Base-by-base conservation (phyloP, 495 filamentous ascomycete species). In the Lasiosphaeria miniovina region DNA sequence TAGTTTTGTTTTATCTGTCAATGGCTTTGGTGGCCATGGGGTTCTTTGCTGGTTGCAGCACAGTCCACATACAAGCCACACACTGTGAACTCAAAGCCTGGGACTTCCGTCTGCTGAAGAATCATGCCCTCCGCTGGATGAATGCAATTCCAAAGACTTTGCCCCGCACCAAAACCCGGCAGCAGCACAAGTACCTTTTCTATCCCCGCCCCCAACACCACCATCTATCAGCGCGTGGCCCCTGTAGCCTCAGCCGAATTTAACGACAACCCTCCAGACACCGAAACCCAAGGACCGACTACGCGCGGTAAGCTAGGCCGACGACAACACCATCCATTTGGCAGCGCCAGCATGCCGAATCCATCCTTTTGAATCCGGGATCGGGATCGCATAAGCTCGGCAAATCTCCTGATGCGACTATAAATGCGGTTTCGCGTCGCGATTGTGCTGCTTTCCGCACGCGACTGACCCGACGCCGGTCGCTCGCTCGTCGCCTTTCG, bases 381-480 rank as follows among this genome's bases (percentile, higher is more conserved):
- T 56, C 58, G 57, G 61, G 69, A 77, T 77, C 78, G 75, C 75
- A 74, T 78, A 61, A 61, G 48, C 35, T 36, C 57, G 43, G 53
- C 53, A 69, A 49, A 58, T 55, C 59, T 49, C 66, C 71, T 71
- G 55, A 68, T 69, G 70, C 71, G 54, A 68, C 58, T 62, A 73
- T 71, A 71, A 73, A 55, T 59, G 35, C 65, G 59, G 61, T 64
- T 74, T 73, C 72, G 71, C 73, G 73, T 70, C 65, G 74, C 73
- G 72, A 65, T 66, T 67, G 71, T 75, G 74, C 69, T 67, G 65
- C 58, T 71, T 61, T 60, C 58, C 62, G 71, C 69, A 69, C 78
- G 78, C 77, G 77, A 75, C 75, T 52, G 66, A 68, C 59, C 60
- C 59, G 62, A 67, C 62, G 62, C 55, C 56, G 55, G 33, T 8